Base-by-base conservation (phyloP, 371 early-diverging fungal species). In the Haplosporangium sp. region DNA sequence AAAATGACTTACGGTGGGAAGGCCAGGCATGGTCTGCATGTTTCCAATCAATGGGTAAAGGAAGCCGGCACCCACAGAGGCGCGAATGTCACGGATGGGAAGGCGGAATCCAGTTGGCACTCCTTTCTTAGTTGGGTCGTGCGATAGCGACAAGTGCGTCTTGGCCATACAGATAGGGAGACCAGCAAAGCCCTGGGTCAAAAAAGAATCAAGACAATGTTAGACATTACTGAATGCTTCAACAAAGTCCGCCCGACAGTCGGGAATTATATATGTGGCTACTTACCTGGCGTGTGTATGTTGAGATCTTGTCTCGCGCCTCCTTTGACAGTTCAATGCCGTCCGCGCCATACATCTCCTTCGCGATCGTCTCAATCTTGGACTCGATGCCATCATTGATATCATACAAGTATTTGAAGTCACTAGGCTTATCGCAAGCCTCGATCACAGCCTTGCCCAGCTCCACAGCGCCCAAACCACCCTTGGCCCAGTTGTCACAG, bases 111-210 rank as follows among this genome's bases (percentile, higher is more conserved):
- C 96, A 38, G 91, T 91, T 7, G 98, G 98, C 0, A 94, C 98
- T 63, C 93, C 92, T 88, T 98, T 98, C 56, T 93, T 85, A 41
- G 87, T 90, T 9, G 97, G 94, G 72, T 97, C 95, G 59, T 95
- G 95, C 47, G 95, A 94, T 67, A 98, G 88, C 55, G 91, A 91
- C 74, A 95, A 88, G 77, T 97, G 98, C 8, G 98, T 98, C 89
- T 98, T 98, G 65, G 98, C 98, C 98, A 98, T 97, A 83, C 98
- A 98, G 58, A 98, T 95, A 1, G 98, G 98, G 69, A 97, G 82
- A 16, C 90, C 81, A 43, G 80, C 87, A 83, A 95, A 97, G 29
- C 96, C 96, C 86, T 87, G 68, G 14, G 23, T 57, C 38, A 48
- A 18, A 58, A 59, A 42, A 23, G 38, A 47, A 47, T 14, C 23